Percentiles rank a stretch among this genome's conserved stretches.
Conservation (phyloP, 2,329 filamentous ascomycete genomes). For the Paecilomyces sp. region DNA sequence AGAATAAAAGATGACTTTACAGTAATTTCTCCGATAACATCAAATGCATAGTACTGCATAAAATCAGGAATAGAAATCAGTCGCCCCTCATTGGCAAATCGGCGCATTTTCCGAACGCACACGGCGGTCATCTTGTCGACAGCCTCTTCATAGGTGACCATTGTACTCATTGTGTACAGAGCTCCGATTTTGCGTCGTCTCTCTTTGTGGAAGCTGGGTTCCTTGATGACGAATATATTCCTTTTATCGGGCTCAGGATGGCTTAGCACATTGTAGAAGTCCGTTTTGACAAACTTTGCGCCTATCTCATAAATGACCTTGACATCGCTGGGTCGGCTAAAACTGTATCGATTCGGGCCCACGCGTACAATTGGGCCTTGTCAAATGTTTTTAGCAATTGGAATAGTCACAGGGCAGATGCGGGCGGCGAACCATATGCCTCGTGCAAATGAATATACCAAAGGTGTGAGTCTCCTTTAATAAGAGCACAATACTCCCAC, state of each 20-base stretch:
- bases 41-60: constrained; percentile 76
- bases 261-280: background rate
- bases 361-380: background rate
- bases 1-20: background rate
- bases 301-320: background rate
- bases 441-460: background rate
- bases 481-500: background rate
- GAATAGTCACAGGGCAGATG: background rate
- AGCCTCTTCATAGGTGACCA: constrained; percentile 73
- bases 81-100: constrained; percentile 40
- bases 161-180: constrained; percentile 55
- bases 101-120: constrained; percentile 58
- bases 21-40: constrained; percentile 74
- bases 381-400: background rate
- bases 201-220: background rate
- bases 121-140: constrained; percentile 68
- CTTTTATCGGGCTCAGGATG: background rate
- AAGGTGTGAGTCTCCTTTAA: background rate
- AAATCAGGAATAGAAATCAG: constrained; percentile 36
- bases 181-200: background rate
- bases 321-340: background rate
- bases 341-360: background rate
- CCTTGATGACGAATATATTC: background rate
- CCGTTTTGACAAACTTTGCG: background rate
- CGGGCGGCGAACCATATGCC: background rate